Evolutionary conservation across 2,329 filamentous ascomycete genomes (phyloP).

Genomic region (Alternaria burnsii): DNA sequence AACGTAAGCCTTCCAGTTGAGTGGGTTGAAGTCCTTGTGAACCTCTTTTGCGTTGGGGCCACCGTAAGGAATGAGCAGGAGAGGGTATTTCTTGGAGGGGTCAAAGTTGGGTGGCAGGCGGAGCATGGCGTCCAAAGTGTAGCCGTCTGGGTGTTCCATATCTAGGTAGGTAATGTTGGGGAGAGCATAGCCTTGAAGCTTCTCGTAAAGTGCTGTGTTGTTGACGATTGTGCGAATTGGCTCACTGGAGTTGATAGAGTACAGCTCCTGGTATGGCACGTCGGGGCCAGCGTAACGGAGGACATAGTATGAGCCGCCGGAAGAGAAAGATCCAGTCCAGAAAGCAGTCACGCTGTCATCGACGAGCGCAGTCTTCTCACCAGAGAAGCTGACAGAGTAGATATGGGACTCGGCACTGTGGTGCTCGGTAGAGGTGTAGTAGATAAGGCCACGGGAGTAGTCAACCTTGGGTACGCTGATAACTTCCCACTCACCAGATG

Average conservation of each 20-base stretch:
- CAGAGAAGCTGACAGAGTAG: constrained; percentile 70
- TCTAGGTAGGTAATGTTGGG: constrained; percentile 72
- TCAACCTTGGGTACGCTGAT: constrained; percentile 68
- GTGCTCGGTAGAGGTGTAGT: constrained; percentile 70
- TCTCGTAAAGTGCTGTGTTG: constrained; percentile 65
- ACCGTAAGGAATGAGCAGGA: constrained; percentile 73
- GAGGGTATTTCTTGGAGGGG: constrained; percentile 69
- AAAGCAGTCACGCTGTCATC: constrained; percentile 66
- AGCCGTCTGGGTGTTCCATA: constrained; percentile 68
- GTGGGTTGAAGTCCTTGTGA: constrained; percentile 62
- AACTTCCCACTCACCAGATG: constrained; percentile 72
- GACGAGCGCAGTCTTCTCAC: constrained; percentile 66
- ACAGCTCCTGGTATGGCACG: constrained; percentile 74
- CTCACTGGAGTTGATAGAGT: constrained; percentile 63
- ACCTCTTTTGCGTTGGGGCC: constrained; percentile 71
- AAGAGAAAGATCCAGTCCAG: constrained; percentile 72
- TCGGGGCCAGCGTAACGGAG: constrained; percentile 71
- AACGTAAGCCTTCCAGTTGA: constrained; percentile 70
- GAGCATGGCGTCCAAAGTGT: constrained; percentile 70
- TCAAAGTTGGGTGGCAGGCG: constrained; percentile 72
- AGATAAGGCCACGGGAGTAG: constrained; percentile 63
- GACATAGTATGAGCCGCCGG: constrained; percentile 69
- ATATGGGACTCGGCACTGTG: constrained; percentile 74
- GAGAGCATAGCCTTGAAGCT: constrained; percentile 67
- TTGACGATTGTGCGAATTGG: constrained; percentile 67